Conservation (phyloP, 352 stramenopile genomes). For the Phytophthora sp. region DNA sequence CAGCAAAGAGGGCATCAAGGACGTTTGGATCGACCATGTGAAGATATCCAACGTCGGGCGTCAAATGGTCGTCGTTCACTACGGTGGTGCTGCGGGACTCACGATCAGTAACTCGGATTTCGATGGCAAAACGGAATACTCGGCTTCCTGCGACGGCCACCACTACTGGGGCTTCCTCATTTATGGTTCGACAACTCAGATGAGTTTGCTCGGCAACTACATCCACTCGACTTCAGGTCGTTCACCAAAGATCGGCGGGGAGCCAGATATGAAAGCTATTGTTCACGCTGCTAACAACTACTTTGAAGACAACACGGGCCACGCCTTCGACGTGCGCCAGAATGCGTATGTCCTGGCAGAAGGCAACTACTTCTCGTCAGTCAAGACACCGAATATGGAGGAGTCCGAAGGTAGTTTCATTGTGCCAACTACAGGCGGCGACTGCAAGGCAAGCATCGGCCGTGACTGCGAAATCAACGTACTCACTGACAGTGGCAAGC, state of each 20-base stretch:
- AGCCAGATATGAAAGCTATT: background rate
- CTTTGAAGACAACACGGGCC: background rate
- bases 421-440: background rate
- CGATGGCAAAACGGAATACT: slow-evolving; percentile 7
- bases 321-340: background rate
- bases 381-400: background rate
- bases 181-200: slow-evolving; percentile 30
- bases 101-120: slow-evolving; percentile 54
- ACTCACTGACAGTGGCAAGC: background rate
- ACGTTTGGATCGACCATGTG: slow-evolving; percentile 59
- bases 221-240: slow-evolving; percentile 54
- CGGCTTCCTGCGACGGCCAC: slow-evolving; percentile 8
- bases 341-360: background rate
- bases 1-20: slow-evolving; percentile 20
- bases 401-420: background rate
- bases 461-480: background rate
- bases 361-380: slow-evolving; percentile 2
- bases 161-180: slow-evolving; percentile 52
- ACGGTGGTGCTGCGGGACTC: slow-evolving; percentile 24
- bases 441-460: background rate
- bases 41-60: slow-evolving; percentile 46
- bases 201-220: slow-evolving; percentile 54
- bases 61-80: slow-evolving; percentile 48
- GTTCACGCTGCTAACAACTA: slow-evolving; percentile 7
- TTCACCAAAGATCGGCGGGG: slow-evolving; percentile 41